phyloP scores from a whole-genome alignment of 345 rosid genomes.

The Reutealis trisperma region DNA sequence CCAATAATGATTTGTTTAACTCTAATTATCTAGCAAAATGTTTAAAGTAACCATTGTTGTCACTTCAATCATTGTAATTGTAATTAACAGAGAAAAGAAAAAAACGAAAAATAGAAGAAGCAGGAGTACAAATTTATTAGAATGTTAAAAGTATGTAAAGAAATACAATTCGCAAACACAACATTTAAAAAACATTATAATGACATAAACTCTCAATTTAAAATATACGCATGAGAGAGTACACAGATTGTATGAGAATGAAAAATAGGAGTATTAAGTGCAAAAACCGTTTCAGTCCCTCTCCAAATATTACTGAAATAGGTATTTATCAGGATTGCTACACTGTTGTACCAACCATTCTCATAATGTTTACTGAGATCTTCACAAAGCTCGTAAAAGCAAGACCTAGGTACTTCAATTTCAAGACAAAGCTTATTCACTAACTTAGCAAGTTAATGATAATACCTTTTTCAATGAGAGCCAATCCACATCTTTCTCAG shows the following conservation, averaged over 20 bases:
- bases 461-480: not conserved
- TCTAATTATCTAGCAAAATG: no score
- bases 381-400: not conserved
- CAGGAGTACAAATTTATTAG: no score
- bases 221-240: not conserved
- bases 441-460: not conserved
- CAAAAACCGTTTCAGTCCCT: not conserved
- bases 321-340: not conserved
- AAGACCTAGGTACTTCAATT: not conserved
- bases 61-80: no score
- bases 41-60: no score
- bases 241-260: not conserved
- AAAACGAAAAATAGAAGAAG: no score
- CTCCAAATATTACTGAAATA: not conserved
- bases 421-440: not conserved
- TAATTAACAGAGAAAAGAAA: no score
- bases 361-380: not conserved
- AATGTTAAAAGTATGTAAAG: no score
- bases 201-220: no score
- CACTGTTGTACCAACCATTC: fast-evolving
- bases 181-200: no score
- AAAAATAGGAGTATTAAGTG: not conserved
- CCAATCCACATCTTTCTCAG: not conserved
- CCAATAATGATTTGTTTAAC: no score
- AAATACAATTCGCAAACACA: no score